These are phyloP conservation scores for Magnaporthiopsis rhizophila DNA, from an alignment of 2,329 filamentous ascomycete genomes.

Conservation along the genomic window DNA sequence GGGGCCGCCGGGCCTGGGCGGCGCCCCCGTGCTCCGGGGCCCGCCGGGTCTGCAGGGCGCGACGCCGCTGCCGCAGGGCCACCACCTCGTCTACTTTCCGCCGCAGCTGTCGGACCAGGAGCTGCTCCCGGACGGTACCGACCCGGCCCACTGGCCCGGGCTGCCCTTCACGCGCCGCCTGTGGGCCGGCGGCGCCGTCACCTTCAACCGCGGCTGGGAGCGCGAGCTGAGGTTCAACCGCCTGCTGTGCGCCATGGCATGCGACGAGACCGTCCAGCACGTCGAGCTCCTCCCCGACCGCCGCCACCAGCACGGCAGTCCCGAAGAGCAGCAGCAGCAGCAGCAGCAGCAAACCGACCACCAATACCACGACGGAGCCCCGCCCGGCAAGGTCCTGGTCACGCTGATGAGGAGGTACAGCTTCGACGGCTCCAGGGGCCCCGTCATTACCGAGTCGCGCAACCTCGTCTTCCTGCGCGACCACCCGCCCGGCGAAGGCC, in stretches of 20 bases:
- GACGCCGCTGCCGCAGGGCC: slow-evolving; percentile 38
- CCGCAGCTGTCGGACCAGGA: slow-evolving; percentile 51
- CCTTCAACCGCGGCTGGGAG: slow-evolving; percentile 34
- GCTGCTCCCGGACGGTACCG: slow-evolving; percentile 77
- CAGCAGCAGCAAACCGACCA: background rate
- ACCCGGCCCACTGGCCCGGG: slow-evolving; percentile 69
- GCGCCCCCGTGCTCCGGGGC: background rate
- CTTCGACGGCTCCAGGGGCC: slow-evolving; percentile 4
- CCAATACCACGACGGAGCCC: slow-evolving; percentile 1
- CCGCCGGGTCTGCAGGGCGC: background rate
- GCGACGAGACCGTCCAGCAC: background rate
- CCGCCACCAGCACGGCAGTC: background rate
- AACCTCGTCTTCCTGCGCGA: slow-evolving; percentile 46
- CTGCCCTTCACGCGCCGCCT: slow-evolving; percentile 65
- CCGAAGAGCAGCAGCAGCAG: background rate
- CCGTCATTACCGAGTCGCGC: slow-evolving; percentile 37
- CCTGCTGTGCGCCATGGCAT: background rate
- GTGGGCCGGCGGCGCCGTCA: slow-evolving; percentile 77
- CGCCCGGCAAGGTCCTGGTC: slow-evolving; percentile 38
- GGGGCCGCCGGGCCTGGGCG: background rate
- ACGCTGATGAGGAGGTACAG: slow-evolving; percentile 41
- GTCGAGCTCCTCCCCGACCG: background rate
- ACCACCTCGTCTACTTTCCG: slow-evolving; percentile 86
- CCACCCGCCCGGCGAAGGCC: slow-evolving; percentile 11
- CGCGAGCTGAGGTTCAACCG: slow-evolving; percentile 4